Evolutionary conservation across 805 yeast species (phyloP).

Genomic region (Wickerhamiella bombiphila): DNA sequence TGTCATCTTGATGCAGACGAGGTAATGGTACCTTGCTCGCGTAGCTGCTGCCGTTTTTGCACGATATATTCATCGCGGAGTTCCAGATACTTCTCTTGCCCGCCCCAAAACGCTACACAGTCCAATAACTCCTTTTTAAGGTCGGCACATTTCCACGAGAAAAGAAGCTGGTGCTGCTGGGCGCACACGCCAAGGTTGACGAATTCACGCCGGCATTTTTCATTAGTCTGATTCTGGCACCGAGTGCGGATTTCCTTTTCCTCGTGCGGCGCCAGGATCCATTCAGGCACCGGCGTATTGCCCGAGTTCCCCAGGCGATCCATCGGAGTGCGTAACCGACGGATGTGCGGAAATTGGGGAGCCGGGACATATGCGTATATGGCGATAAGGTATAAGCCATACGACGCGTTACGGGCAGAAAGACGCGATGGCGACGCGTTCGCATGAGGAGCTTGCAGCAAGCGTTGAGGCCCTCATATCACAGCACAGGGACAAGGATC

Average conservation of each 20-base stretch:
- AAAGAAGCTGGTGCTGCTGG: slow-evolving; percentile 23
- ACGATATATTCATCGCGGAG: slow-evolving; percentile 20
- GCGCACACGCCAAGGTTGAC: slow-evolving; percentile 23
- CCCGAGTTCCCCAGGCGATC: no score
- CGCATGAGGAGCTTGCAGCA: no score
- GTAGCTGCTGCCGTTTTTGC: slow-evolving; percentile 18
- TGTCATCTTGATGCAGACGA: slow-evolving; percentile 5
- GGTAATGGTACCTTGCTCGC: slow-evolving; percentile 13
- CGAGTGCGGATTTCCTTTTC: slow-evolving; percentile 24
- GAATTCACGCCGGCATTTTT: slow-evolving; percentile 21
- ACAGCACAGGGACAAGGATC: no score
- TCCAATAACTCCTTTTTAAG: slow-evolving; percentile 22
- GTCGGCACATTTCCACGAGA: slow-evolving; percentile 26
- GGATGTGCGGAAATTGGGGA: no score
- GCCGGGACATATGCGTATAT: no score
- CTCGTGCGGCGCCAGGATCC: slow-evolving; percentile 27
- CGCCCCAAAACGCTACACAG: slow-evolving; percentile 25
- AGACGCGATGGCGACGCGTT: no score
- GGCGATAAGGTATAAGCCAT: no score
- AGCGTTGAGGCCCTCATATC: no score
- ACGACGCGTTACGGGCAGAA: no score
- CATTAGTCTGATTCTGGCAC: slow-evolving; percentile 23
- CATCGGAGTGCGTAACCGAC: no score
- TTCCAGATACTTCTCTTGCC: slow-evolving; percentile 19
- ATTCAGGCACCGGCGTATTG: slow-evolving; percentile 22